Base-by-base conservation (phyloP, 2,329 filamentous ascomycete genomes). In the Bipolaris gigantea region DNA sequence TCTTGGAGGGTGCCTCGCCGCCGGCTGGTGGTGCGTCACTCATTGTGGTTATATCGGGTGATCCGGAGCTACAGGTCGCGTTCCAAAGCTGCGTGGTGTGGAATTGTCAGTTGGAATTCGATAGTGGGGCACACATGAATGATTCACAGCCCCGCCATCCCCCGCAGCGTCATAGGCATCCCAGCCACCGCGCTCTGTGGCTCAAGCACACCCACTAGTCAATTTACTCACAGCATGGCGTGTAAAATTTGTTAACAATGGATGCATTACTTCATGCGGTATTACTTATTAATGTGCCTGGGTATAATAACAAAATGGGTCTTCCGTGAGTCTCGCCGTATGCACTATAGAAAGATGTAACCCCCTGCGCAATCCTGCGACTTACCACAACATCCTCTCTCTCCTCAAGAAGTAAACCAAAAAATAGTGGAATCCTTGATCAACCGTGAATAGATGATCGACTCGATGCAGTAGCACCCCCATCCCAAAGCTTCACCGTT, bases 1-100 rank as follows among this genome's bases (percentile, higher is more conserved):
- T 76, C 62, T 76, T 76, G 44, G 73, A 75, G 10, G 71, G 73
- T 34, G 59, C 50, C 49, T 71, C 63, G 21, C 66, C 53, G 55
- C 60, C 62, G 40, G 63, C 54, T 32, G 66, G 57, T 43, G 64
- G 56, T 48, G 66, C 61, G 59, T 73, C 70, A 56, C 69, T 65
- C 71, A 73, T 73, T 56, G 56, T 61, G 56, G 35, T 30, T 42
- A n/a, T 43, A 32, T 42, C 41, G 30, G 25, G 18, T 40, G 11
- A 15, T 41, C 16, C 21, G n/a, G n/a, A 33, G 16, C 40, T 41
- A 23, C 13, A 18, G 33, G 23, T 27, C 48, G 43, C 49, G 43
- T 40, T 36, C 43, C 21, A 27, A 46, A 46, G 32, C 25, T 39
- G 34, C 25, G 49, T 36, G 41, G 25, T 52, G 43, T 44, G 11